Base-by-base conservation (phyloP, 169 alveolate genomes). In the Babesia bovis region DNA sequence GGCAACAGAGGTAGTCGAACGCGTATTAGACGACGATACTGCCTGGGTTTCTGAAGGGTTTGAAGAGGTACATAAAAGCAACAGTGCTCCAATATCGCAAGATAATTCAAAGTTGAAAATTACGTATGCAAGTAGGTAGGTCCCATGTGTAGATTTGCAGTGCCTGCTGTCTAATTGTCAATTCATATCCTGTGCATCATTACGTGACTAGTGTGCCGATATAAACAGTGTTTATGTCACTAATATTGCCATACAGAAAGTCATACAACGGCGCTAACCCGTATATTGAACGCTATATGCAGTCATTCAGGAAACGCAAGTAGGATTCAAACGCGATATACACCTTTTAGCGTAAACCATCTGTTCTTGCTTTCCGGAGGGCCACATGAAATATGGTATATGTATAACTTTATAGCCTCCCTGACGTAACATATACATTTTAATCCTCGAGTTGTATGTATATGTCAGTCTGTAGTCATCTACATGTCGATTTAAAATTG, bases 201-300 rank as follows among this genome's bases (percentile, higher is more conserved):
- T 40, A 15, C 15, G 49, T 40, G 49, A 12, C n/a, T n/a, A n/a
- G n/a, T n/a, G n/a, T n/a, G n/a, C n/a, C n/a, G n/a, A n/a, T n/a
- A n/a, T n/a, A n/a, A n/a, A n/a, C n/a, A n/a, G n/a, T n/a, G n/a
- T n/a, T n/a, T n/a, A n/a, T n/a, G n/a, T n/a, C n/a, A n/a, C n/a
- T n/a, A n/a, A n/a, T n/a, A n/a, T n/a, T n/a, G n/a, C 45, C 7
- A 21, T 45, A 21, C 61, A 76, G 85, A 73, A 32, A 51, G 26
- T 76, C 85, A 4, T 76, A 44, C 66, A 76, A 76, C 66, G 85
- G 85, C 19, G 82, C 85, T 66, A 76, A 76, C 51, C 85, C 85
- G 33, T 56, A 21, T 26, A 63, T 67, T 23, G 85, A 76, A 25
- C 56, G 65, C 25, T 55, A 28, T 56, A 76, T 76, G 78, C 45